Evolutionary conservation across 1,284 basidiomycete species (phyloP).

Genomic region (Cerioporus squamosus): DNA sequence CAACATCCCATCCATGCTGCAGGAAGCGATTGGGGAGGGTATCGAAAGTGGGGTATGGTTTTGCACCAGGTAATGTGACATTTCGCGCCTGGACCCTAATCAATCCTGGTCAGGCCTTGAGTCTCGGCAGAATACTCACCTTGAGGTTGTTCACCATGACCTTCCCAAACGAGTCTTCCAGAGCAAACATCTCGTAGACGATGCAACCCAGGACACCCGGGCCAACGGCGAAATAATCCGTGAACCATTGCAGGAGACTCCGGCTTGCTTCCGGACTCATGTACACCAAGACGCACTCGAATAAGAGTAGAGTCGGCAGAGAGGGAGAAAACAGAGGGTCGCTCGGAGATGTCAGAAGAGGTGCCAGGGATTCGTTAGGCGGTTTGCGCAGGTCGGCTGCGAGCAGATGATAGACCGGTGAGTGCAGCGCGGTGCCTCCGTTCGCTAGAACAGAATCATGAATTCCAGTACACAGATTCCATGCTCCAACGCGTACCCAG

Average conservation of each 20-base stretch:
- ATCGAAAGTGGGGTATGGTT: conserved; percentile 59
- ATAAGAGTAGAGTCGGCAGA: conserved; percentile 81
- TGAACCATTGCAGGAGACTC: conserved; percentile 78
- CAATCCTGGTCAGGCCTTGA: too few species aligned
- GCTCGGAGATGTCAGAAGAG: conserved; percentile 35
- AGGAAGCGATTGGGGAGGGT: conserved; percentile 71
- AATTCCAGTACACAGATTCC: not conserved
- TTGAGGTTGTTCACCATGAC: conserved; percentile 89
- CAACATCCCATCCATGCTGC: conserved; percentile 54
- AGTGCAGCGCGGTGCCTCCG: conserved; percentile 72
- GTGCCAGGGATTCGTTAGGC: conserved; percentile 47
- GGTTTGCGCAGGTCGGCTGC: conserved; percentile 74
- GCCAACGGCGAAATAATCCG: conserved; percentile 50
- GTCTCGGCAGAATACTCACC: conserved; percentile 53
- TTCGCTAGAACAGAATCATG: conserved; percentile 43
- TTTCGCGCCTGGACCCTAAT: conserved; percentile 63
- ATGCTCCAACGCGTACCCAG: conserved; percentile 41
- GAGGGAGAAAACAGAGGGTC: conserved; percentile 59
- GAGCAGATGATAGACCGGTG: conserved; percentile 74
- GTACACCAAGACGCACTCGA: conserved; percentile 94
- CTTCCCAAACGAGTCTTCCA: conserved; percentile 83
- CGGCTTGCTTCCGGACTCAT: conserved; percentile 67
- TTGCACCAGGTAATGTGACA: conserved; percentile 75
- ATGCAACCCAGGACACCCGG: conserved; percentile 53
- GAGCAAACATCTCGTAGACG: conserved; percentile 90